Percentiles rank a stretch among this genome's conserved stretches.
These are phyloP conservation scores for Termitomyces sp. DNA, from an alignment of 768 basidiomycete species.

Conservation along the genomic window DNA sequence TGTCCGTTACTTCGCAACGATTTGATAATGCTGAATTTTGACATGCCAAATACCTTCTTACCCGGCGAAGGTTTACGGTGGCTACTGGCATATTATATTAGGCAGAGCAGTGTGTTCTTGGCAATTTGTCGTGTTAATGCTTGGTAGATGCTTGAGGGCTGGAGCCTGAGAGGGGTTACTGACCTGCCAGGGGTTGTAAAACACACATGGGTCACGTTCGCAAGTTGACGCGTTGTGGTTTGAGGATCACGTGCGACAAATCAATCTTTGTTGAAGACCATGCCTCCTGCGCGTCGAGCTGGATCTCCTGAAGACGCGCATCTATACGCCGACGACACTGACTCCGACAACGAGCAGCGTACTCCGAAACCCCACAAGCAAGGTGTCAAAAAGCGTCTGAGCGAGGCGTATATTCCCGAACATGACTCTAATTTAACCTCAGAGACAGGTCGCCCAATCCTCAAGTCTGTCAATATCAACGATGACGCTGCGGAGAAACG, in stretches of 20 bases:
- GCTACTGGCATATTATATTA: not conserved
- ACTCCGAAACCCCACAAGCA: slow-evolving; percentile 37
- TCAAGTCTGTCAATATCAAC: slow-evolving; percentile 59
- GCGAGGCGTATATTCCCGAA: slow-evolving; percentile 51
- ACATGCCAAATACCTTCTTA: too few species aligned
- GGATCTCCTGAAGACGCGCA: slow-evolving; percentile 31
- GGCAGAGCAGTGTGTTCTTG: not conserved
- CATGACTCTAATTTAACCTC: slow-evolving; percentile 37
- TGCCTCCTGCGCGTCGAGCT: slow-evolving; percentile 37
- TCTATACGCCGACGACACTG: slow-evolving; percentile 33
- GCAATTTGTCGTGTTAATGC: not conserved
- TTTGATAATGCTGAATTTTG: not conserved
- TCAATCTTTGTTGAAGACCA: slow-evolving; percentile 38
- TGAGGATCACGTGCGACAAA: slow-evolving; percentile 32
- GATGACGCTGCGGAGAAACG: slow-evolving; percentile 89
- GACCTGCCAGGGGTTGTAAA: too few species aligned
- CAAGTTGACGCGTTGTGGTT: slow-evolving; percentile 19
- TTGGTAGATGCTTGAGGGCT: not conserved
- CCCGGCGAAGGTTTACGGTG: not conserved
- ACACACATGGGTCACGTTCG: slow-evolving; percentile 14
- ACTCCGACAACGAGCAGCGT: slow-evolving; percentile 34
- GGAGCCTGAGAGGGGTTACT: too few species aligned
- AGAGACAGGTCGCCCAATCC: slow-evolving; percentile 32
- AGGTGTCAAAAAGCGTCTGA: slow-evolving; percentile 54
- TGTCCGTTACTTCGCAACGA: too few species aligned